Evolutionary conservation across 2,329 filamentous ascomycete species (phyloP).

Genomic region (Colletotrichum simmondsii): DNA sequence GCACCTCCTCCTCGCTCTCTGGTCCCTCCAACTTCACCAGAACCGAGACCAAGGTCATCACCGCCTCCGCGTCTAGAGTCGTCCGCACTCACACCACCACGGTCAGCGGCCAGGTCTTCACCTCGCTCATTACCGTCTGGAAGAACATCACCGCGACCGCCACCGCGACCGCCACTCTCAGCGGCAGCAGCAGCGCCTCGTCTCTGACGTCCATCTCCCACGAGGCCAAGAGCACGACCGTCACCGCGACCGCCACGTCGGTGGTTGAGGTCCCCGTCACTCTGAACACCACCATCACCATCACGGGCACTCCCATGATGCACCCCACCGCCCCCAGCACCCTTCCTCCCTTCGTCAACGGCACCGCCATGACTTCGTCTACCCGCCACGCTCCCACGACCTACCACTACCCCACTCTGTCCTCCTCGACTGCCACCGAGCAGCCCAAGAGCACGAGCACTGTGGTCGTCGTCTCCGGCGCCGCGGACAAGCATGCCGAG

Average conservation of each 20-base stretch:
- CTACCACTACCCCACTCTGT: neutral
- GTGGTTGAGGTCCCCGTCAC: neutral
- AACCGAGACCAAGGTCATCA: slow-evolving; percentile 42
- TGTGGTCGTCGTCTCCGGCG: slow-evolving; percentile 45
- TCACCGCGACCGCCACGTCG: slow-evolving; percentile 37
- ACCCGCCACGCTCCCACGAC: slow-evolving; percentile 13
- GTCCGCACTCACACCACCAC: slow-evolving; percentile 41
- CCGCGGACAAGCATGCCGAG: slow-evolving; percentile 45
- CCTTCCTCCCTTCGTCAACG: slow-evolving; percentile 36
- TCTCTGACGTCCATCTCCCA: neutral
- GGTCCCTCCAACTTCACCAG: slow-evolving; percentile 30
- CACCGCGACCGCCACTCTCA: slow-evolving; percentile 23
- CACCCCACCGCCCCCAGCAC: slow-evolving; percentile 43
- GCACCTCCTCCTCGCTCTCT: slow-evolving; percentile 21
- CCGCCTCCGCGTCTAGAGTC: slow-evolving; percentile 38
- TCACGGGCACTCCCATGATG: slow-evolving; percentile 28
- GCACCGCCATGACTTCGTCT: slow-evolving; percentile 35
- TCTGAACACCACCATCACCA: slow-evolving; percentile 39
- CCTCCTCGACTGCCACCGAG: neutral
- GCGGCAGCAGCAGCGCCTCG: slow-evolving; percentile 19
- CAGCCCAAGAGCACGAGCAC: slow-evolving; percentile 4
- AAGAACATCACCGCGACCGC: slow-evolving; percentile 45
- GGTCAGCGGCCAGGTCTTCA: slow-evolving; percentile 34
- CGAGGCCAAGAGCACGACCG: slow-evolving; percentile 24
- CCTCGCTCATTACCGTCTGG: slow-evolving; percentile 11